Base-by-base conservation (phyloP, 306 rosid genomes). In the Quercus agrifolia region DNA sequence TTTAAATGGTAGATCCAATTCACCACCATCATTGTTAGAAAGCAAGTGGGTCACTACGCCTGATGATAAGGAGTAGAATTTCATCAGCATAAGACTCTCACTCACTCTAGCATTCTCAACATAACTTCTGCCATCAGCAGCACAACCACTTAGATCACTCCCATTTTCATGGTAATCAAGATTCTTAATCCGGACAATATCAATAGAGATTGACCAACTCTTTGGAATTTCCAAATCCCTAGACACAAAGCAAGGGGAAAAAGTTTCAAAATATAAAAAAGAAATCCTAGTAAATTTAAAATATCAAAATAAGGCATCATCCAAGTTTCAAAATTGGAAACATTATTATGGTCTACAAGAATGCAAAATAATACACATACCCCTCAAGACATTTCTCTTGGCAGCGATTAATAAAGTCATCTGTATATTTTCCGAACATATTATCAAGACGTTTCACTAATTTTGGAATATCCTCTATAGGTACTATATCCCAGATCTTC, bases 41-140 rank as follows among this genome's bases (percentile, higher is more conserved):
- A 90, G 84, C 78, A 93, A 80, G 77, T 93, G 97, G 41, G 75
- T 85, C 19, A 91, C 88, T 6, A 83, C 83, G 68, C 62, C 83
- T 5, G 80, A 75, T 62, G 97, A 90, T 35, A 93, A 72, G 73
- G 87, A 59, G 71, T 91, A 93, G 85, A 91, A 93, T 41, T 93
- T 93, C 98, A 93, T 87, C 80, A 93, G 83, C 73, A 91, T 62
- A 69, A 93, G 74, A 75, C 98, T 93, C 79, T 93, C 92, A 38
- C 88, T 93, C 67, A 93, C 97, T 83, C 85, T 89, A 5, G 97
- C 90, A 74, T 91, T 91, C 89, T 91, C 98, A 49, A 87, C 91
- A 74, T 87, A 93, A 62, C 82, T 80, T 87, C 91, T 85, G 67
- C 90, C 84, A 85, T 88, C 91, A 28, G 77, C 66, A 56, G 80